Percentiles rank a stretch among this genome's conserved stretches.
Evolutionary conservation across 2,329 filamentous ascomycete species (phyloP).

Genomic region (Penicillium sp.): DNA sequence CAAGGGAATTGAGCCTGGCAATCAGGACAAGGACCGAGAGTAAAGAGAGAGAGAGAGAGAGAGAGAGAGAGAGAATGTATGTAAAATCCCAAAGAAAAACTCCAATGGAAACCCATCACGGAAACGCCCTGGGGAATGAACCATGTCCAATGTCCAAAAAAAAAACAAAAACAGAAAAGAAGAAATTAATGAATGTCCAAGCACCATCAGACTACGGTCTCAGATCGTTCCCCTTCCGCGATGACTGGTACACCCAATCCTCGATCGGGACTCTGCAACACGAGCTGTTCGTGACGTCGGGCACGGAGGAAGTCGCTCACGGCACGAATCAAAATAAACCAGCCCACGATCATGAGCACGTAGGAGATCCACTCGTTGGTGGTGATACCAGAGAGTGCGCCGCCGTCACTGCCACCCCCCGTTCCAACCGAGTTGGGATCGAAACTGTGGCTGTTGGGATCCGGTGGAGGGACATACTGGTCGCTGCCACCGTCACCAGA

Average conservation of each 20-base stretch:
- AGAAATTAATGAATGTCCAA: conserved; percentile 11
- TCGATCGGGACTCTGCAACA: conserved; percentile 85
- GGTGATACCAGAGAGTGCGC: conserved; percentile 53
- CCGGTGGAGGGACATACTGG: conserved; percentile 58
- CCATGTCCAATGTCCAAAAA: background rate
- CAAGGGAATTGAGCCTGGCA: too few species aligned
- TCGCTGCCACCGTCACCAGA: conserved; percentile 34
- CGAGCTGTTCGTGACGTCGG: conserved; percentile 83
- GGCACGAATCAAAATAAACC: conserved; percentile 95
- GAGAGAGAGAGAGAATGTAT: background rate
- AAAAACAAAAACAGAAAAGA: background rate
- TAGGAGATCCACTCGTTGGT: conserved; percentile 88
- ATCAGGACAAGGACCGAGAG: background rate
- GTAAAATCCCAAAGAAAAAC: background rate
- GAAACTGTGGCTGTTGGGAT: conserved; percentile 88
- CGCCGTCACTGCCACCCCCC: conserved; percentile 25
- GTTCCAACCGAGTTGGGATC: conserved; percentile 63
- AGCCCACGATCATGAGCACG: conserved; percentile 90
- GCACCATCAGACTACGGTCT: conserved; percentile 61
- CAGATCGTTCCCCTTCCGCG: conserved; percentile 73
- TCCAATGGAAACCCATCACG: too few species aligned
- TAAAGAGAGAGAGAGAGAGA: background rate
- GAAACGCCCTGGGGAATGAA: background rate
- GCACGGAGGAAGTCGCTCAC: conserved; percentile 85
- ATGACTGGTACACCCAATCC: conserved; percentile 80